These are phyloP conservation scores for Thermothielavioides terrestris DNA, from an alignment of 495 filamentous ascomycete genomes.

Conservation along the genomic window DNA sequence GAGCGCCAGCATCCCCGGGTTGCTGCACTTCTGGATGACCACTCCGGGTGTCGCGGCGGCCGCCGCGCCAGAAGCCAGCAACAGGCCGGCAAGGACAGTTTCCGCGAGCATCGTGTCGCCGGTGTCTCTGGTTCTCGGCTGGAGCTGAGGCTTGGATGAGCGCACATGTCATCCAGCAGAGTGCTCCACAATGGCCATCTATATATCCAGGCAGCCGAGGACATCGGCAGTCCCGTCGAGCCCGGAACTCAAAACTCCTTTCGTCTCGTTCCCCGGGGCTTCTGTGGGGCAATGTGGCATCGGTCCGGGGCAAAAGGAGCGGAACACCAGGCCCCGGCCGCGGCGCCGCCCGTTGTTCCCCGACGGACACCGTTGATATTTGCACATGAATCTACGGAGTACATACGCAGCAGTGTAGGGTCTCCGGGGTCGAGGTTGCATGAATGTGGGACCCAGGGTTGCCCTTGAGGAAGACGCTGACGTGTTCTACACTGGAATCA, in stretches of 20 bases:
- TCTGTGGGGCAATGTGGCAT: neutral
- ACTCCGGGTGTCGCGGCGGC: constrained; percentile 29
- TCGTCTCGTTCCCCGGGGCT: neutral
- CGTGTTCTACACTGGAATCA: neutral
- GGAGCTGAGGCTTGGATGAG: neutral
- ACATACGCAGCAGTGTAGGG: neutral
- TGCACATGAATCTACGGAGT: no score
- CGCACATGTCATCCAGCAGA: no score
- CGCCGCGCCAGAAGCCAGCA: constrained; percentile 20
- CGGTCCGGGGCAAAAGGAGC: constrained; percentile 1
- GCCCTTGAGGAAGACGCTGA: neutral
- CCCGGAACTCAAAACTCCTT: neutral
- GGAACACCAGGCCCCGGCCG: neutral
- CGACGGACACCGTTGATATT: no score
- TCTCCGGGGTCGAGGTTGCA: neutral
- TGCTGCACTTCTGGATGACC: constrained; percentile 35
- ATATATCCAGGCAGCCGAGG: neutral
- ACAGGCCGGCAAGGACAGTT: constrained; percentile 20
- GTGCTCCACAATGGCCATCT: neutral
- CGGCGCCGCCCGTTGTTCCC: neutral
- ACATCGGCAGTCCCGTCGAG: neutral
- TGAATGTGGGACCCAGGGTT: neutral
- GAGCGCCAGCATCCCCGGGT: constrained; percentile 35
- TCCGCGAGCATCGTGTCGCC: constrained; percentile 26
- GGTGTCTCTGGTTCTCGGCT: neutral